These are phyloP conservation scores for Taphrina flavorubra DNA, from an alignment of 1,139 yeast species.

Conservation along the genomic window DNA sequence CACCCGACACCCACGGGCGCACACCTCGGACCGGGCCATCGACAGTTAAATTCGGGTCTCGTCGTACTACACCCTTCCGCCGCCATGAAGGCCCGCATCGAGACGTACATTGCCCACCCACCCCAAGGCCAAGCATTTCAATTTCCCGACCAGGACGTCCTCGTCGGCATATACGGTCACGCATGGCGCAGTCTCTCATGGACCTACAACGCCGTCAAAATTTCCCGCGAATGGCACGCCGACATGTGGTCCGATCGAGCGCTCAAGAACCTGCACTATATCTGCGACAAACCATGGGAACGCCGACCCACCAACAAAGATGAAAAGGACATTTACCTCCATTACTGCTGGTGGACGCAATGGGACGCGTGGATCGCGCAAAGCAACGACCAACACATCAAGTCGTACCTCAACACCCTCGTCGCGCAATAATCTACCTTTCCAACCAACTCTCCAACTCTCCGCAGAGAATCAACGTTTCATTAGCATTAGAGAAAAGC, in stretches of 20 bases:
- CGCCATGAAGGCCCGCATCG: conserved; percentile 7
- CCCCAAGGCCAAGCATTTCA: conserved; percentile 10
- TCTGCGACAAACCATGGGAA: conserved; percentile 64
- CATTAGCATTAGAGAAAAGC: neutral
- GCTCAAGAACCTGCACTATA: conserved; percentile 63
- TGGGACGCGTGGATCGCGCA: conserved; percentile 19
- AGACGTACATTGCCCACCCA: conserved; percentile 20
- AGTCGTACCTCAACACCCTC: conserved; percentile 8
- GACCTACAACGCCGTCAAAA: conserved; percentile 62
- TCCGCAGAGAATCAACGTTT: too few relatives aligned
- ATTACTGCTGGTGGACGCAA: conserved; percentile 30
- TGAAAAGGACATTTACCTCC: conserved; percentile 20
- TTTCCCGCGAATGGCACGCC: conserved; percentile 56
- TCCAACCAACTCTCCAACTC: too few relatives aligned
- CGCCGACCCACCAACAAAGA: conserved; percentile 41
- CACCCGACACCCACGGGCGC: conserved; percentile 21
- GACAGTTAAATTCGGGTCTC: conserved; percentile 30
- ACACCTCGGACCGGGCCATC: conserved; percentile 1
- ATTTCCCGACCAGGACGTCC: conserved; percentile 34
- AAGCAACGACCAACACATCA: neutral
- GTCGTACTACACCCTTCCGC: conserved; percentile 16
- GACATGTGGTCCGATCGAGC: conserved; percentile 57
- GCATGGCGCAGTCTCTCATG: conserved; percentile 60
- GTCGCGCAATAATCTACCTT: conserved; percentile 4
- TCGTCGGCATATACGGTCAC: conserved; percentile 53